Base-by-base conservation (phyloP, 352 stramenopile species). In the Globisporangium heterothallicum region DNA sequence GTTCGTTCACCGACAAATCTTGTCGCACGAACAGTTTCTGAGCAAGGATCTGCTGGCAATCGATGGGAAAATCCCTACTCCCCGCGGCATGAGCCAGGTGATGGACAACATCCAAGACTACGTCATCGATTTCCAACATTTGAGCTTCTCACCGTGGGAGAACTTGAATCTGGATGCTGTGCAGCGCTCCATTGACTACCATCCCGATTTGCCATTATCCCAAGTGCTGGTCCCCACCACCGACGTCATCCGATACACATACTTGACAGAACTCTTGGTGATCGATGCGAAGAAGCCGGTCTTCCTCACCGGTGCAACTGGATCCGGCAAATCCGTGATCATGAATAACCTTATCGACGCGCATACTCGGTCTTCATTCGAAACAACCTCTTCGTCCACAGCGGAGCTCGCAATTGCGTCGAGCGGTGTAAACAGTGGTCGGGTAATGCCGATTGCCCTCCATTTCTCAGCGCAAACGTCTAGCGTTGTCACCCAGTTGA, bases 391-490 rank as follows among this genome's bases (percentile, higher is more conserved):
- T 16, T 4, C 41, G 26, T 9, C 50, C 42, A 6, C 30, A 7
- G 34, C 22, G 12, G 21, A 24, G 6, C 16, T 24, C 18, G 19
- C 49, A 3, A 42, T 29, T 8, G 8, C 1, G 19, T 12, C 49
- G 16, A 18, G 18, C 25, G 19, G 29, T 1, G 29, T 71, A 6
- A 51, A 54, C n/a, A 56, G 56, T 10, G 59, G 60, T 1, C 67
- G 67, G 18, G 34, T 86, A 0, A 25, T 88, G 12, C 64, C 76
- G 14, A 64, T 91, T 1, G 36, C 58, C 6, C 66, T 97, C 4
- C 88, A 95, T 42, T 87, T 96, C 49, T 96, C 86, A 2, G 89
- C 89, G 0, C 88, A 96, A 49, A 96, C 89, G 2, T 78, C 72
- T 0, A 95, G 82, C 19, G 56, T 73, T 8, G 63, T 92, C 26